These are phyloP conservation scores for Pythium phragmiticola DNA, from an alignment of 352 stramenopile species.

Conservation along the genomic window DNA sequence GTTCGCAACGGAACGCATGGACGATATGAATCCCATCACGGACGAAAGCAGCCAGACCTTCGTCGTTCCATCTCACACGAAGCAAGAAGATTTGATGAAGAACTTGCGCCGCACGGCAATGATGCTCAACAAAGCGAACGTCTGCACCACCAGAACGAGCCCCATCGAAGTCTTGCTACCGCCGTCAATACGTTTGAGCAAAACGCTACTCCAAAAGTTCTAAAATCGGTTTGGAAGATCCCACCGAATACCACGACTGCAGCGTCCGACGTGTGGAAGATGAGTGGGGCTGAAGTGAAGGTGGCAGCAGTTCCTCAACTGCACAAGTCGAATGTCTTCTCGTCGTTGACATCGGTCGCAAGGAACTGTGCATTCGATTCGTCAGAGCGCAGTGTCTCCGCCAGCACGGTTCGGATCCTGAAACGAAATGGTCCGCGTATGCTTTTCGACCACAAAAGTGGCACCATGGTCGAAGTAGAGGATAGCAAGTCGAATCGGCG, in stretches of 20 bases:
- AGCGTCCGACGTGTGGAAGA: slow-evolving; percentile 14
- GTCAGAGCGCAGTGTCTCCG: not conserved
- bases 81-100: not conserved
- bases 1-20: not conserved
- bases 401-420: slow-evolving; percentile 44
- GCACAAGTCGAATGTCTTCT: not conserved
- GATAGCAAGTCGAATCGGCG: slow-evolving; percentile 9
- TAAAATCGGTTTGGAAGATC: not conserved
- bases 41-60: not conserved
- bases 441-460: slow-evolving; percentile 74
- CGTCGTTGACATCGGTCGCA: not conserved
- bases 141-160: not conserved
- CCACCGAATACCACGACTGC: not conserved
- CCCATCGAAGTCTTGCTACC: not conserved
- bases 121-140: not conserved
- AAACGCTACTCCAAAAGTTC: not conserved
- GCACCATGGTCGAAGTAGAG: slow-evolving; percentile 48
- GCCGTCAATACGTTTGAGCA: not conserved
- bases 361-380: not conserved
- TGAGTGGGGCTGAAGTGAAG: slow-evolving; percentile 23
- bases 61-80: not conserved
- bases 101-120: not conserved
- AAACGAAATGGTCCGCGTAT: slow-evolving; percentile 56
- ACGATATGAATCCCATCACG: not conserved
- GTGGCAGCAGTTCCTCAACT: not conserved